Percentiles rank a stretch among this genome's conserved stretches.
phyloP scores from a whole-genome alignment of 1,284 basidiomycete species.

The Fomitopsis palustris region DNA sequence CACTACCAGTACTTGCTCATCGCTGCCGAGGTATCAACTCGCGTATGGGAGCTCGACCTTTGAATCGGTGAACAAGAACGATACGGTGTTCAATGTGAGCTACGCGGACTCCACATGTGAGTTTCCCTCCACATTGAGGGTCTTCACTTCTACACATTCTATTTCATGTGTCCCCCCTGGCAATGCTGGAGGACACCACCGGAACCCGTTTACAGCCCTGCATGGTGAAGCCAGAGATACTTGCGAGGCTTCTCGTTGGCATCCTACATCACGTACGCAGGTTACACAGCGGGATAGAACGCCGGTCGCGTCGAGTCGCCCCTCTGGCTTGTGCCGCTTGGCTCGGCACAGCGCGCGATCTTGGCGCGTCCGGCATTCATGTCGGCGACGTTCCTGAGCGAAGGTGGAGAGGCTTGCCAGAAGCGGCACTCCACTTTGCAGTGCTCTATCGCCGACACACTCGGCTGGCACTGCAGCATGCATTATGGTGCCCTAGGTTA shows the following conservation, averaged over 20 bases:
- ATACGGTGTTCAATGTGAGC: conserved; percentile 51
- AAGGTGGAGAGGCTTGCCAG: neutral
- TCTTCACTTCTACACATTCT: too few species aligned
- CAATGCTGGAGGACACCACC: too few species aligned
- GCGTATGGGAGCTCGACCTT: conserved; percentile 64
- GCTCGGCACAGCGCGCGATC: neutral
- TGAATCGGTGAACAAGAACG: conserved; percentile 52
- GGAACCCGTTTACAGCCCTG: neutral
- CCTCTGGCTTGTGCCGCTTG: neutral
- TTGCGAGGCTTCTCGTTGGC: too few species aligned
- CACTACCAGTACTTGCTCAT: conserved; percentile 45
- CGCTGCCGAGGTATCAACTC: conserved; percentile 64
- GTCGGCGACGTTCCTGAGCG: conserved; percentile 6
- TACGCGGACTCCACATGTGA: conserved; percentile 69
- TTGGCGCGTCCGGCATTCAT: neutral
- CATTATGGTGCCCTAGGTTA: too few species aligned
- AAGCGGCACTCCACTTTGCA: neutral
- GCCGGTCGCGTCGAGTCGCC: neutral
- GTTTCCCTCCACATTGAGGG: conserved; percentile 16
- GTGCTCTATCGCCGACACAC: too few species aligned
- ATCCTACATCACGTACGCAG: conserved; percentile 3
- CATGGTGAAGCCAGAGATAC: neutral
- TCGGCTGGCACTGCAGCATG: neutral
- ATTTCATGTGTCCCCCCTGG: too few species aligned
- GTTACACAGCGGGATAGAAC: neutral